Base-by-base conservation (phyloP, 2,329 filamentous ascomycete species). In the Ophiostoma populinum region DNA sequence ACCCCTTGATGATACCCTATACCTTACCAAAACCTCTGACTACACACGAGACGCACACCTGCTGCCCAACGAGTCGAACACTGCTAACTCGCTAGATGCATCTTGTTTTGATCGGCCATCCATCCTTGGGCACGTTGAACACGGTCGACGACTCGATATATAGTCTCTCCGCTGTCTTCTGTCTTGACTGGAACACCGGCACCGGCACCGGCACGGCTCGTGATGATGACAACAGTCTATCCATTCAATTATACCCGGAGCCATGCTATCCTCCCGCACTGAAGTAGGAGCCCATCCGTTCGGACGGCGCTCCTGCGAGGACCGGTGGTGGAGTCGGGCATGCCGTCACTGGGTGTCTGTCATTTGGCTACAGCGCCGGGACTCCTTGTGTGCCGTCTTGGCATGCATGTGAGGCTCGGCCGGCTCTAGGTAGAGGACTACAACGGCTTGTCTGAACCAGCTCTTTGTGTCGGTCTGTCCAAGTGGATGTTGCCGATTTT, bases 211-310 rank as follows among this genome's bases (percentile, higher is more conserved):
- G 5, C 15, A 28, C 26, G 21, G 40, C 28, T 26, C 36, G 42
- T 51, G 45, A 57, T 69, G 67, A 71, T 71, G 67, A 71, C 58
- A 63, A 64, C 53, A 73, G 74, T 72, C 72, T 75, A 78, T 79
- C 74, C 74, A 79, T 79, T 79, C 74, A 67, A 75, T 70, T 65
- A 78, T 62, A 54, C 65, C 66, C 56, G 58, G 59, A 53, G 62
- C 75, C 75, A 62, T 78, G 73, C 69, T 67, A 72, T 69, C 61
- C 78, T 81, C 66, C 69, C 75, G 55, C 71, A 80, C 75, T 69
- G 53, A 61, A 82, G 71, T 51, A 54, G 48, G 48, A 24, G 10
- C 12, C 17, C 24, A n/a, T 15, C 20, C 30, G 12, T 33, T 24
- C 24, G 16, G n/a, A 11, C n/a, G 24, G n/a, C 4, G 11, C n/a